Percentiles rank a stretch among this genome's conserved stretches.
These are phyloP conservation scores for Fusarium duplospermum DNA, from an alignment of 2,329 filamentous ascomycete species.

Conservation along the genomic window DNA sequence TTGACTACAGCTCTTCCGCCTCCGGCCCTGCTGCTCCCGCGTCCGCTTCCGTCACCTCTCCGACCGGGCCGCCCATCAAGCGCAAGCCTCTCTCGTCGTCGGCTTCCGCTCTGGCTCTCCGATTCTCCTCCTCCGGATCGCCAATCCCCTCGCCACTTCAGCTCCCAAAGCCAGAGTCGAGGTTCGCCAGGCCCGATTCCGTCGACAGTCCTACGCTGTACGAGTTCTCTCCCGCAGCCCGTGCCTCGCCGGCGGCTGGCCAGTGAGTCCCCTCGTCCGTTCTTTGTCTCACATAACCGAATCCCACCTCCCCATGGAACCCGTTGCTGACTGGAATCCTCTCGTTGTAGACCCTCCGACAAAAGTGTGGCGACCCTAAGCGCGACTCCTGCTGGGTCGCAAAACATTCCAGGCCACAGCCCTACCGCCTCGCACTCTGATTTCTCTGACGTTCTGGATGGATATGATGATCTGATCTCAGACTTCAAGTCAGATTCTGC, in stretches of 20 bases:
- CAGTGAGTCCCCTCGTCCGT: conserved; percentile 43
- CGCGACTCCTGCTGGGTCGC: conserved; percentile 42
- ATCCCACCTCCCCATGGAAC: conserved; percentile 14
- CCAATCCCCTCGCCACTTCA: conserved; percentile 50
- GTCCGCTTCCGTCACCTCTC: conserved; percentile 28
- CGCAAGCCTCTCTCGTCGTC: conserved; percentile 71
- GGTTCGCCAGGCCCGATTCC: conserved; percentile 66
- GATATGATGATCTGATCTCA: conserved; percentile 57
- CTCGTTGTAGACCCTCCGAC: conserved; percentile 39
- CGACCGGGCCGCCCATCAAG: conserved; percentile 57
- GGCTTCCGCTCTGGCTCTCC: conserved; percentile 44
- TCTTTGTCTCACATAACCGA: conserved; percentile 16
- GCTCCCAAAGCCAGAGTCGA: conserved; percentile 62
- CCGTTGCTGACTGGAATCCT: conserved; percentile 45
- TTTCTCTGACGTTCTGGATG: conserved; percentile 55
- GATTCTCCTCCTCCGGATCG: conserved; percentile 43
- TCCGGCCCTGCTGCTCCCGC: conserved; percentile 24
- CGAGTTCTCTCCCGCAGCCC: conserved; percentile 60
- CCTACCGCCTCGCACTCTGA: conserved; percentile 59
- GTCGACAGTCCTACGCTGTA: conserved; percentile 72
- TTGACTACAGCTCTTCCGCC: conserved; percentile 38
- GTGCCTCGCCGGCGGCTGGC: conserved; percentile 29
- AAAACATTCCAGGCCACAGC: conserved; percentile 55
- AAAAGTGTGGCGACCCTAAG: conserved; percentile 41
- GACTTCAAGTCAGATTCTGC: conserved; percentile 46